Evolutionary conservation across 192 early-diverging fungal genomes (phyloP).

Genomic region (Thamnidium elegans): DNA sequence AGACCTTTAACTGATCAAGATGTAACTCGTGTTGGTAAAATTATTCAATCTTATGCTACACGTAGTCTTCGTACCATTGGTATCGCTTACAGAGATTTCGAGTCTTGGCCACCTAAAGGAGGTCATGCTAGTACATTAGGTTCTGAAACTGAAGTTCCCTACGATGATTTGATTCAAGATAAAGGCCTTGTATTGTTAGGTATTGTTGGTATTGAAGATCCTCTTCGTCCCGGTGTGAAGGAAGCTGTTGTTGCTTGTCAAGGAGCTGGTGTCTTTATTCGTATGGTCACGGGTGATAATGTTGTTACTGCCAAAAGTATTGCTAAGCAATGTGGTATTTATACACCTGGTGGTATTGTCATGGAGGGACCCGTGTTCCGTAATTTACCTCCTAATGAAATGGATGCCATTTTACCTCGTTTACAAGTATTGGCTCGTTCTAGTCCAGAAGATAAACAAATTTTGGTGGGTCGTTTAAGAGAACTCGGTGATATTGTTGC

Average conservation of each 20-base stretch:
- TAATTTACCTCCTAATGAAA: constrained; percentile 73
- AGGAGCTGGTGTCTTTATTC: constrained; percentile 90
- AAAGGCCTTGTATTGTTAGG: constrained; percentile 69
- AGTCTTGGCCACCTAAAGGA: constrained; percentile 49
- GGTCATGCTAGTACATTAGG: constrained; percentile 5
- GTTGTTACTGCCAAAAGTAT: constrained; percentile 90
- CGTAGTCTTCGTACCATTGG: constrained; percentile 89
- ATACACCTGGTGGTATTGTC: constrained; percentile 80
- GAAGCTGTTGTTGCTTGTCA: constrained; percentile 88
- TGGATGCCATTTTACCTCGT: constrained; percentile 88
- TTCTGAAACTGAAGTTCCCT: constrained; percentile 52
- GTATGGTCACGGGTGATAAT: constrained; percentile 99
- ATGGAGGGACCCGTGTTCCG: constrained; percentile 97
- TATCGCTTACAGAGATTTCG: constrained; percentile 82
- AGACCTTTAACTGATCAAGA: constrained; percentile 35
- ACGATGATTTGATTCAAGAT: constrained; percentile 51
- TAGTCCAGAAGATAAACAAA: constrained; percentile 94
- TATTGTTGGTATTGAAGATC: constrained; percentile 96
- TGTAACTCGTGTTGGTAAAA: constrained; percentile 36
- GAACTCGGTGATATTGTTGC: constrained; percentile 93
- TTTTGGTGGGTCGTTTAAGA: constrained; percentile 86
- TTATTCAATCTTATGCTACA: constrained; percentile 72
- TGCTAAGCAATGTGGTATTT: constrained; percentile 91
- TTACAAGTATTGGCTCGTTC: constrained; percentile 94
- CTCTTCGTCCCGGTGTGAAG: constrained; percentile 90